Evolutionary conservation across 805 yeast genomes (phyloP), one percentile per base, ranked within the genome.

Genomic region (Torulaspora maleeae): DNA sequence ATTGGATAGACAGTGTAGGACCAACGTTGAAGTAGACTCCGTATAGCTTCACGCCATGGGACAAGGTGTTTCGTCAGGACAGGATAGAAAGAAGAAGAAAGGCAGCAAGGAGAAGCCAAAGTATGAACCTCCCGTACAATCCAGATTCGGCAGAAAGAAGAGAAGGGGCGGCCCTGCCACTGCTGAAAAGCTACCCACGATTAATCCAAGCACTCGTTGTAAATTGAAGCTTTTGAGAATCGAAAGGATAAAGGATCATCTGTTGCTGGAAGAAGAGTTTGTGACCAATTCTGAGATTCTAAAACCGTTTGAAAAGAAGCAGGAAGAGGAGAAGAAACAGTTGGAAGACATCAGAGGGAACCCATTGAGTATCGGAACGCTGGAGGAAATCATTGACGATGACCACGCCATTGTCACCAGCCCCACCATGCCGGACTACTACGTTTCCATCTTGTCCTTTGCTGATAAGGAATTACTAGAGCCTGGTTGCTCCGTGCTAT

Each of bases 401-500:
- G 99, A 93, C 64, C 99, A 93, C 68, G 99, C 99, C 15, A 93
- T 93, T 72, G 97, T 93, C 36, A 88, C 96, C 38, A 82, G 95
- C 43, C 82, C 95, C 5, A 88, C 96, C 10, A 97, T 98, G 17
- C 95, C 98, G 5, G 99, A 93, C 69, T 93, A 90, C 68, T 93
- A 93, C 64, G 99, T 93, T 28, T 84, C 96, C 5, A 93, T 93
- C 55, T 73, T 95, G 69, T 87, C 96, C 9, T 93, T 93, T 74
- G 99, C 93, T 13, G 99, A 93, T 68, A 93, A 93, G 69, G 97
- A 93, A 46, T 72, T 91, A 49, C 72, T 93, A 51, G 98, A 93
- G 67, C 99, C 98, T 0, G 97, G 98, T 7, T 91, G 97, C 69
- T 86, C 96, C 16, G 98, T 93, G 19, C 74, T 93, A 50, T 73